Evolutionary conservation across 805 yeast species (phyloP).

Genomic region (Saccharomyces paradoxus): DNA sequence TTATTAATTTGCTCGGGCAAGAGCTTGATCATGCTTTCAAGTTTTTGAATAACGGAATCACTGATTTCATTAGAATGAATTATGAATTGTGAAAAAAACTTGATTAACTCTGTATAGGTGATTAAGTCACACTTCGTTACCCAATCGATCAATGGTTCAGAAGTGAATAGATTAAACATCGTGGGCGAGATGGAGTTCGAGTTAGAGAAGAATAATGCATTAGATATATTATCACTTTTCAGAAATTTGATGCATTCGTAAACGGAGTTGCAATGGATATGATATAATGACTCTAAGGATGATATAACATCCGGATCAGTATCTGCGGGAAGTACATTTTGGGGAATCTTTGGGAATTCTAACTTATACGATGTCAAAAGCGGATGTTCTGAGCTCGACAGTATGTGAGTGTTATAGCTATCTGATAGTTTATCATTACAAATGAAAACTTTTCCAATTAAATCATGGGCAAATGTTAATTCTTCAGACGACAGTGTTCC

Average conservation of each 20-base stretch:
- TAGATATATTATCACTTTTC: slow-evolving; percentile 54
- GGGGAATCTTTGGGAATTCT: slow-evolving; percentile 34
- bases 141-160: slow-evolving; percentile 50
- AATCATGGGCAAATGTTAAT: slow-evolving; percentile 6
- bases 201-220: slow-evolving; percentile 45
- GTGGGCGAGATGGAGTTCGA: slow-evolving; percentile 51
- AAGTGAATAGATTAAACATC: slow-evolving; percentile 48
- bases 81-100: slow-evolving; percentile 54
- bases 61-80: slow-evolving; percentile 48
- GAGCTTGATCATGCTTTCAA: slow-evolving; percentile 45
- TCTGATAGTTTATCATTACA: neutral
- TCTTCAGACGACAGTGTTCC: slow-evolving; percentile 5
- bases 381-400: slow-evolving; percentile 1
- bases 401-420: slow-evolving; percentile 18
- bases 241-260: slow-evolving; percentile 61
- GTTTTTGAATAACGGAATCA: slow-evolving; percentile 41
- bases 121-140: slow-evolving; percentile 55
- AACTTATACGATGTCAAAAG: slow-evolving; percentile 9
- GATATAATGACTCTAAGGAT: slow-evolving; percentile 54
- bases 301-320: slow-evolving; percentile 51
- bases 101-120: slow-evolving; percentile 48
- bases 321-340: slow-evolving; percentile 34
- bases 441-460: slow-evolving; percentile 25
- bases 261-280: slow-evolving; percentile 52
- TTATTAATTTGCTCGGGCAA: slow-evolving; percentile 39